phyloP scores from a whole-genome alignment of 768 basidiomycete species.

The Macrolepiota fuliginosa region DNA sequence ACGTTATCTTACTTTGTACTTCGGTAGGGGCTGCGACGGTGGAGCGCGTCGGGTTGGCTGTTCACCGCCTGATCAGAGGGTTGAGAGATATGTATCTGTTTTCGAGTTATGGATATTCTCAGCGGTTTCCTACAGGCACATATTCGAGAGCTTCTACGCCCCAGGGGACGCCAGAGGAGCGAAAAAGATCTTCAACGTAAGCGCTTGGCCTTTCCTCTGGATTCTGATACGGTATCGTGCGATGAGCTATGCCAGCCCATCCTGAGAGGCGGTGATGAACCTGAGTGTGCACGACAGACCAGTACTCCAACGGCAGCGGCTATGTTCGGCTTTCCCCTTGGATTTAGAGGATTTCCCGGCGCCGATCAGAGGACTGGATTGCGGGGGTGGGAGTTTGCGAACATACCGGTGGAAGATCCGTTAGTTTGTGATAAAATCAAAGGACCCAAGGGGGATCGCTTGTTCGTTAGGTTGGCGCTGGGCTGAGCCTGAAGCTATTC shows the following conservation, averaged over 20 bases:
- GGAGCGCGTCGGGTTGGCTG: too few species aligned
- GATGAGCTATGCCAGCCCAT: background rate
- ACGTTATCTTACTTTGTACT: background rate
- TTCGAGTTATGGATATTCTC: too few species aligned
- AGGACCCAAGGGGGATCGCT: background rate
- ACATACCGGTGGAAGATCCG: background rate
- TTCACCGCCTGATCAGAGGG: too few species aligned
- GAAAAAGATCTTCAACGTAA: background rate
- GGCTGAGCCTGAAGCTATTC: background rate
- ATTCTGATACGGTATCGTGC: background rate
- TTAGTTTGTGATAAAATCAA: background rate
- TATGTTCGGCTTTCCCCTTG: background rate
- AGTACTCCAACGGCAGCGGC: background rate
- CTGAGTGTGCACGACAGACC: background rate
- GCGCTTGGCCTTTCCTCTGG: background rate
- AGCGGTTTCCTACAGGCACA: too few species aligned
- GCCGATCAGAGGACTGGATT: background rate
- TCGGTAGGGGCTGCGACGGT: too few species aligned
- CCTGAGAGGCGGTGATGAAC: background rate
- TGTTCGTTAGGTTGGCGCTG: background rate
- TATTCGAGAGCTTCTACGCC: too few species aligned
- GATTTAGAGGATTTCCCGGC: background rate
- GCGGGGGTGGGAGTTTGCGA: background rate
- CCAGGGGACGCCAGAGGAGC: too few species aligned
- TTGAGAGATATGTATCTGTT: too few species aligned